Evolutionary conservation across 106 monocot species (phyloP), one percentile per base, ranked within the genome.

Genomic region (Vanilla planifolia): DNA sequence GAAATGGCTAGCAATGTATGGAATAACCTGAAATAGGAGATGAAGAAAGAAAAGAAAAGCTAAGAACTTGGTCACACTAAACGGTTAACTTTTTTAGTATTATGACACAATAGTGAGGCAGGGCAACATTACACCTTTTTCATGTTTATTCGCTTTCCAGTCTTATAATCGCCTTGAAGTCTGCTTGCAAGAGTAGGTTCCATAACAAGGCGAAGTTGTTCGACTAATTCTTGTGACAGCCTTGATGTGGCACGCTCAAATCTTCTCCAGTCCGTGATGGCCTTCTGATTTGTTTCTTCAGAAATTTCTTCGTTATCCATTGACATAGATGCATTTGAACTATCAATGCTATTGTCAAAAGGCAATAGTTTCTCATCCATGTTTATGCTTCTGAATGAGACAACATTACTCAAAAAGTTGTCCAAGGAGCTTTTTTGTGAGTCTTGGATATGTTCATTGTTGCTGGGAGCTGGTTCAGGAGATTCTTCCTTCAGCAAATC

Each of bases 131-230:
- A 42, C 44, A 88, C 92, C 89, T 94, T 94, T 58, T 90, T 95
- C 95, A 95, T 95, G 66, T 90, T 95, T 65, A 95, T 95, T 52
- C 89, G 66, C 53, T 95, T 95, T 55, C 95, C 95, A 63, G 95
- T 89, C 61, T 73, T 83, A 41, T 95, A 95, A 67, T 95, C 95
- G 55, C 95, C 95, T 68, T 95, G 83, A 61, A 95, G 95, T 61
- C 84, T 95, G 71, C 84, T 95, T 15, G 95, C 95, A 6, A 95
- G 59, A 50, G 86, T 89, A 9, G 95, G 95, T 62, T 95, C 89
- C 80, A 95, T 70, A 21, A 95, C 89, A 27, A 95, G 55, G 17
- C 95, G 89, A 30, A 95, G 55, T 36, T 95, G 86, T 66, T 95
- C 95, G 46, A 80, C 71, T 26, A 95, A 70, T 43, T 89, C 89